Conservation (phyloP, 1,284 basidiomycete species). For the Trichosporon faecale region DNA sequence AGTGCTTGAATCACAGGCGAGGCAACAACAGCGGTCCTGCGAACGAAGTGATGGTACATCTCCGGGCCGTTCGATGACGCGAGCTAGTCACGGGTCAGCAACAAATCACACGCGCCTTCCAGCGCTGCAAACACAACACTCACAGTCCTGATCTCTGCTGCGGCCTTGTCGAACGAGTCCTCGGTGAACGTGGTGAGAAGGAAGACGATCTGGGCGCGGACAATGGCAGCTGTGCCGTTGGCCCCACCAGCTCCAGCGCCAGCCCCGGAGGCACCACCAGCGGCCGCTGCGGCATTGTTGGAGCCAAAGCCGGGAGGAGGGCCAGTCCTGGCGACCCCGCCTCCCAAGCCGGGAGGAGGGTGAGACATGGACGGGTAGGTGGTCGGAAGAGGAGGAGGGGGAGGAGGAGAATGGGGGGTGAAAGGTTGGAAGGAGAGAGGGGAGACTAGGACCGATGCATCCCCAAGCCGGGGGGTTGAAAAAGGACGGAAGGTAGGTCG, state of each 20-base stretch:
- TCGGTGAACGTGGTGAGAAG: slow-evolving; percentile 87
- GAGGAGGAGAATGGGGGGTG: slow-evolving; percentile 13
- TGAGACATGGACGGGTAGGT: slow-evolving; percentile 33
- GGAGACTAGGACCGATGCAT: slow-evolving; percentile 19
- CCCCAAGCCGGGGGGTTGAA: slow-evolving; percentile 16
- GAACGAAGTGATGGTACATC: slow-evolving; percentile 92
- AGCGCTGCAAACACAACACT: slow-evolving; percentile 48
- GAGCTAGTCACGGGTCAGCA: slow-evolving; percentile 59
- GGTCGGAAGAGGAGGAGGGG: slow-evolving; percentile 12
- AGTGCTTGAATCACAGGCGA: slow-evolving; percentile 48
- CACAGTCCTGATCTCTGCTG: slow-evolving; percentile 85
- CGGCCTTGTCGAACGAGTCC: slow-evolving; percentile 88
- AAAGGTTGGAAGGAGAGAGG: slow-evolving; percentile 15
- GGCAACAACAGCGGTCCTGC: slow-evolving; percentile 77
- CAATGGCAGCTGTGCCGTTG: slow-evolving; percentile 50
- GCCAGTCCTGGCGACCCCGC: slow-evolving; percentile 47
- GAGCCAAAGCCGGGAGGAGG: slow-evolving; percentile 49
- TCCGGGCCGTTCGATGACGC: slow-evolving; percentile 91
- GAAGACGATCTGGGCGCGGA: slow-evolving; percentile 73
- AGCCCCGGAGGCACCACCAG: slow-evolving; percentile 16
- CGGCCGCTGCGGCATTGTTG: slow-evolving; percentile 12
- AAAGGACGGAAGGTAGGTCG: slow-evolving; percentile 5
- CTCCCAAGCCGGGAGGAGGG: slow-evolving; percentile 51
- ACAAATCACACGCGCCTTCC: not conserved
- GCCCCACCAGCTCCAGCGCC: slow-evolving; percentile 18